Conservation (phyloP, 176 grass and related monocot genomes). For the Musa troglodytarum region DNA sequence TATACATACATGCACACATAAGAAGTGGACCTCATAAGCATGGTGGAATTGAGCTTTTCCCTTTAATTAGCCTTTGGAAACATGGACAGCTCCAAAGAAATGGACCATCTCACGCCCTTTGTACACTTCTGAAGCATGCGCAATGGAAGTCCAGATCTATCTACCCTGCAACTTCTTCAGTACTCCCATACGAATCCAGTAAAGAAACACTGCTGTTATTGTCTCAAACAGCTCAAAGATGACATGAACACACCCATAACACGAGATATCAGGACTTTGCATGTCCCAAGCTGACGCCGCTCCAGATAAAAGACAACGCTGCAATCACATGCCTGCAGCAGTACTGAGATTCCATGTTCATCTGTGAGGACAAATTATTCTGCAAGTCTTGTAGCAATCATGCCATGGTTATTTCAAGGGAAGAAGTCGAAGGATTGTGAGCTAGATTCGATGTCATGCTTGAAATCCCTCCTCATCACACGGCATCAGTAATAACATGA, state of each 20-base stretch:
- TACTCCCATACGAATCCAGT: no score
- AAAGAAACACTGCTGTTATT: no score
- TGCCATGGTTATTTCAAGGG: not conserved
- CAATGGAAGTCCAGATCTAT: no score
- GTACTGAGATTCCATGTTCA: not conserved
- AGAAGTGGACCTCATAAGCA: no score
- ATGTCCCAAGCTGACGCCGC: no score
- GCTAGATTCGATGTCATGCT: not conserved
- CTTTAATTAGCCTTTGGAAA: not conserved
- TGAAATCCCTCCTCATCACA: not conserved
- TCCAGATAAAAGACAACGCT: not conserved
- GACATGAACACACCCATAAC: no score
- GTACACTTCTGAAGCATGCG: not conserved
- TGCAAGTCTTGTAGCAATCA: conserved; percentile 7
- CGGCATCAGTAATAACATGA: no score
- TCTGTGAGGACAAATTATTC: not conserved
- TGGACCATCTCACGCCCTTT: not conserved
- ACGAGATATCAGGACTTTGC: no score
- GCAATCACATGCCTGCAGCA: not conserved
- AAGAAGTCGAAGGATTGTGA: not conserved
- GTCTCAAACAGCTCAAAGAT: no score
- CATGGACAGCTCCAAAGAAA: not conserved
- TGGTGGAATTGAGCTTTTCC: not conserved
- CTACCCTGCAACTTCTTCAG: no score
- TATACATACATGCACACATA: no score